Percentiles rank a stretch among this genome's conserved stretches.
Evolutionary conservation across 176 grass and related monocot species (phyloP).

Genomic region (maize (Zea mays)): Zm-B73-REFERENCE-NAM-5.0 NC_050097.1:204643501-204644000

Average conservation of each 20-base stretch:
- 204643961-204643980: conserved; percentile 52
- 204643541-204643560: too few relatives aligned
- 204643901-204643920: conserved; percentile 97
- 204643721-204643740: background rate
- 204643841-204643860: conserved; percentile 88
- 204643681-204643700: conserved; percentile 7
- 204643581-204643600: too few relatives aligned
- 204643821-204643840: conserved; percentile 82
- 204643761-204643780: conserved; percentile 93
- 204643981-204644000: conserved; percentile 31
- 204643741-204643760: conserved; percentile 51
- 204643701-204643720: background rate
- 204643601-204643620: too few relatives aligned
- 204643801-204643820: conserved; percentile 81
- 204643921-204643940: conserved; percentile 91
- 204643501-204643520: too few relatives aligned
- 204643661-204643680: background rate
- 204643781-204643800: conserved; percentile 85
- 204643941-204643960: conserved; percentile 79
- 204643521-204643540: too few relatives aligned
- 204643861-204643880: conserved; percentile 77
- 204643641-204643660: too few relatives aligned
- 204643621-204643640: too few relatives aligned
- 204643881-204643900: conserved; percentile 79
- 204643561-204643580: too few relatives aligned